Conservation (phyloP, 768 basidiomycete genomes). For the Russula sp. region DNA sequence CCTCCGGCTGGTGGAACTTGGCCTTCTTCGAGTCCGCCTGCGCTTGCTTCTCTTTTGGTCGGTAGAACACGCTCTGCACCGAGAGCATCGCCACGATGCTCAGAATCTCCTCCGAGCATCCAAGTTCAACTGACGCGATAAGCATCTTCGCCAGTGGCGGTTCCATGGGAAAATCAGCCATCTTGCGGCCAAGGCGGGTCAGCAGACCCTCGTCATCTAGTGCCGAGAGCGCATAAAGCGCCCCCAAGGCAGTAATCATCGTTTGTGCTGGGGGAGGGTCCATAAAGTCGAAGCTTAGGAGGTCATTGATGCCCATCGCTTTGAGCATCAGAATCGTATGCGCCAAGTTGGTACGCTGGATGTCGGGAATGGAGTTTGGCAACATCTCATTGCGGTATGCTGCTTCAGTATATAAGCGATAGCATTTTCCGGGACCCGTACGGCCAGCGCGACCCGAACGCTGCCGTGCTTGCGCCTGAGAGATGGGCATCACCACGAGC, state of each 20-base stretch:
- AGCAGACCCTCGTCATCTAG: slow-evolving; percentile 94
- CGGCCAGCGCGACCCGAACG: slow-evolving; percentile 94
- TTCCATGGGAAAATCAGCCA: slow-evolving; percentile 99
- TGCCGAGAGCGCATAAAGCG: slow-evolving; percentile 90
- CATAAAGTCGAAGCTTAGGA: slow-evolving; percentile 99
- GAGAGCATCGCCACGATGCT: slow-evolving; percentile 97
- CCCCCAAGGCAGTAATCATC: slow-evolving; percentile 92
- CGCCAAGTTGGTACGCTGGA: slow-evolving; percentile 90
- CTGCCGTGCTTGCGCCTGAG: slow-evolving; percentile 95
- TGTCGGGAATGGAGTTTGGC: slow-evolving; percentile 95
- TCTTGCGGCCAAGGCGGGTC: slow-evolving; percentile 92
- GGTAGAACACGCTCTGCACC: slow-evolving; percentile 93
- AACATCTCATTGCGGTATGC: slow-evolving; percentile 99
- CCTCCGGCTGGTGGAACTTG: slow-evolving; percentile 98
- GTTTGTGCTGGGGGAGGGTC: slow-evolving; percentile 96
- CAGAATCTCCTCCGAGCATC: slow-evolving; percentile 96
- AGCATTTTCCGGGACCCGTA: slow-evolving; percentile 97
- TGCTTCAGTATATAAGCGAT: slow-evolving; percentile 95
- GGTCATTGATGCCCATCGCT: slow-evolving; percentile 98
- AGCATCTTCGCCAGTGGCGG: slow-evolving; percentile 96
- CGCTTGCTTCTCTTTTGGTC: slow-evolving; percentile 99
- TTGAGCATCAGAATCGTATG: slow-evolving; percentile 92
- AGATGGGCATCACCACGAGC: slow-evolving; percentile 96
- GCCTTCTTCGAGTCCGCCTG: slow-evolving; percentile 99
- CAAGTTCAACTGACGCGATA: slow-evolving; percentile 93